phyloP scores from a whole-genome alignment of 306 rosid species.

The Myrica gale region DNA sequence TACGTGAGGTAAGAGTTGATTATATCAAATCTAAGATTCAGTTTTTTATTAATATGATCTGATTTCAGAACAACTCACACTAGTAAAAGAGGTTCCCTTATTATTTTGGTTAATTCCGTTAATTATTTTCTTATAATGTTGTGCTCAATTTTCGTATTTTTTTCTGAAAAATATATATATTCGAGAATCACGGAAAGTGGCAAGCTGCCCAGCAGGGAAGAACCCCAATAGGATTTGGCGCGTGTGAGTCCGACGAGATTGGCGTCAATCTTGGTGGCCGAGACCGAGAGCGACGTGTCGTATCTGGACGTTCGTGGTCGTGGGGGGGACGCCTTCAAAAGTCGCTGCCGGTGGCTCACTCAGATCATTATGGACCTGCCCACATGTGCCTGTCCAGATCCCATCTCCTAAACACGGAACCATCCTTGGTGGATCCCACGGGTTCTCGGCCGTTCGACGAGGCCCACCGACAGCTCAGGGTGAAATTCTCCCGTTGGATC shows the following conservation, averaged over 20 bases:
- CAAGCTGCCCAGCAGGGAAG: too few species aligned
- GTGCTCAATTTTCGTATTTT: too few species aligned
- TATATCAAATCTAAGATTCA: too few species aligned
- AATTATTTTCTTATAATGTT: too few species aligned
- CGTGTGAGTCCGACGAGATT: background rate
- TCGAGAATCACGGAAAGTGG: too few species aligned
- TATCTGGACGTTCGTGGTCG: background rate
- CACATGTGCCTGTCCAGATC: background rate
- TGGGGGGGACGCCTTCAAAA: constrained; percentile 25
- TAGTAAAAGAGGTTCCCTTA: too few species aligned
- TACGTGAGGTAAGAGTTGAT: too few species aligned
- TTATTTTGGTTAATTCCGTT: too few species aligned
- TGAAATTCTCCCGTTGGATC: background rate
- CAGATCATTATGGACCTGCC: background rate
- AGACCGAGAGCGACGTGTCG: background rate
- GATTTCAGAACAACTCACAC: too few species aligned
- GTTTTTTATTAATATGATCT: too few species aligned
- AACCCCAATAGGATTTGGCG: too few species aligned
- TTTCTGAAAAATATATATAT: too few species aligned
- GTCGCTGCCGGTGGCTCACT: background rate
- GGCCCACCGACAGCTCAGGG: background rate
- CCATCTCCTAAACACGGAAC: background rate
- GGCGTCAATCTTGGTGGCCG: background rate
- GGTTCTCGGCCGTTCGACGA: background rate
- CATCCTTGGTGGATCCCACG: background rate